Conservation (phyloP, 176 grass and related monocot species). For the Dactylis glomerata region DNA sequence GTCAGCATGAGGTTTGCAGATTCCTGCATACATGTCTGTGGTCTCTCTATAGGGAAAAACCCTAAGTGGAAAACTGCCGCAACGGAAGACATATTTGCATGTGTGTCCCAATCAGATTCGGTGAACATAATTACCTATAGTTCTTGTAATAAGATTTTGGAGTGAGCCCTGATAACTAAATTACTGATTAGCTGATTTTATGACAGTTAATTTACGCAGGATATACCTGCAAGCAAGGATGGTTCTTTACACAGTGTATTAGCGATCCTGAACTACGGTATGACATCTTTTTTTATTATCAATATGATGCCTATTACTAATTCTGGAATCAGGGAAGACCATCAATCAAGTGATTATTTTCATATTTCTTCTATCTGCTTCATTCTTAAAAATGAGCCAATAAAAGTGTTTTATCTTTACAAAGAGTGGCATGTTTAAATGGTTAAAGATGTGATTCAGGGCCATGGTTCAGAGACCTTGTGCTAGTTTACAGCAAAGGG, state of each 20-base stretch:
- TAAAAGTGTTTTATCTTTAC: neutral
- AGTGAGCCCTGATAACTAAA: slow-evolving; percentile 11
- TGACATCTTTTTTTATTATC: slow-evolving; percentile 21
- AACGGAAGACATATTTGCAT: no score
- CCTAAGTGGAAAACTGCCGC: no score
- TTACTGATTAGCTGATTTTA: slow-evolving; percentile 67
- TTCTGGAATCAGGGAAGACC: neutral
- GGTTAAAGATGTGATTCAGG: slow-evolving; percentile 1
- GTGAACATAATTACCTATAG: neutral
- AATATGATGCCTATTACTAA: neutral
- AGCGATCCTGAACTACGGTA: slow-evolving; percentile 85
- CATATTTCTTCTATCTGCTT: neutral
- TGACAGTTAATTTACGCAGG: slow-evolving; percentile 98
- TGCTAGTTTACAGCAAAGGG: neutral
- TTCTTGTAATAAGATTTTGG: neutral
- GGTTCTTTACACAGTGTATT: slow-evolving; percentile 97
- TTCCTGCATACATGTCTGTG: no score
- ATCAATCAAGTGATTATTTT: neutral
- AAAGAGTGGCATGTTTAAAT: slow-evolving; percentile 8
- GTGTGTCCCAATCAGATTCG: no score
- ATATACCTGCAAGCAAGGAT: slow-evolving; percentile 96
- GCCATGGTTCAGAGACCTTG: neutral
- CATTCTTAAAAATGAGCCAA: neutral
- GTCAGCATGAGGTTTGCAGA: no score
- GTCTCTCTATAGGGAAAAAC: no score